Conservation (phyloP, 768 basidiomycete species). For the Pholiota conissans region DNA sequence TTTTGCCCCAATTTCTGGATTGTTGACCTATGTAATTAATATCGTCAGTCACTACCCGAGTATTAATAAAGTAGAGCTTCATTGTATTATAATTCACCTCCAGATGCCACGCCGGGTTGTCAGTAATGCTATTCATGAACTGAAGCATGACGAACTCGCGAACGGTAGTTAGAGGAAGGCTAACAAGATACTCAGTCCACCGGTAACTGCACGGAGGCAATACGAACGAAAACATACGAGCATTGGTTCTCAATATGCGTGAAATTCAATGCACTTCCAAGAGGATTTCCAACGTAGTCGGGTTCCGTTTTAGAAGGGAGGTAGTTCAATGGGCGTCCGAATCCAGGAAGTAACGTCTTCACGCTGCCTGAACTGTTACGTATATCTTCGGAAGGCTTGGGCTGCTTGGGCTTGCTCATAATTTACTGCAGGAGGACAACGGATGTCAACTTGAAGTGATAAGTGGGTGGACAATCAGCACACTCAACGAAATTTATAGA, state of each 20-base stretch:
- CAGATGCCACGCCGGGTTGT: conserved; percentile 32
- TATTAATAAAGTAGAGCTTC: no score
- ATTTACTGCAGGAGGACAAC: no score
- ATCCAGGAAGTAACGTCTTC: conserved; percentile 23
- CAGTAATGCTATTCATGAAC: conserved; percentile 34
- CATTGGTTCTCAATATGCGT: background rate
- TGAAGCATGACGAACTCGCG: conserved; percentile 35
- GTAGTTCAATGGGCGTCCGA: conserved; percentile 27
- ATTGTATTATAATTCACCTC: conserved; percentile 22
- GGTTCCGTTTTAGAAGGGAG: conserved; percentile 7
- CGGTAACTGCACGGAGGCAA: no score
- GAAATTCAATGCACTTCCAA: conserved; percentile 19
- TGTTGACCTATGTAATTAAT: conserved; percentile 16
- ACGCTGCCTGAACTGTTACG: no score
- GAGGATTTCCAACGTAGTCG: conserved; percentile 15
- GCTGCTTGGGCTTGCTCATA: no score
- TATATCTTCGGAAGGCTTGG: no score
- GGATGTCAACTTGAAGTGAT: no score
- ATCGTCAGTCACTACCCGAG: no score
- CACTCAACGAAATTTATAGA: no score
- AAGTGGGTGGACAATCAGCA: no score
- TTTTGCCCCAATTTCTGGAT: conserved; percentile 21
- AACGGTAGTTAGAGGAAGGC: conserved; percentile 22
- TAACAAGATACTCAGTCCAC: background rate
- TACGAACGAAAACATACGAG: conserved; percentile 8